Conservation (phyloP, 768 basidiomycete species). For the Agaricus bisporus region DNA sequence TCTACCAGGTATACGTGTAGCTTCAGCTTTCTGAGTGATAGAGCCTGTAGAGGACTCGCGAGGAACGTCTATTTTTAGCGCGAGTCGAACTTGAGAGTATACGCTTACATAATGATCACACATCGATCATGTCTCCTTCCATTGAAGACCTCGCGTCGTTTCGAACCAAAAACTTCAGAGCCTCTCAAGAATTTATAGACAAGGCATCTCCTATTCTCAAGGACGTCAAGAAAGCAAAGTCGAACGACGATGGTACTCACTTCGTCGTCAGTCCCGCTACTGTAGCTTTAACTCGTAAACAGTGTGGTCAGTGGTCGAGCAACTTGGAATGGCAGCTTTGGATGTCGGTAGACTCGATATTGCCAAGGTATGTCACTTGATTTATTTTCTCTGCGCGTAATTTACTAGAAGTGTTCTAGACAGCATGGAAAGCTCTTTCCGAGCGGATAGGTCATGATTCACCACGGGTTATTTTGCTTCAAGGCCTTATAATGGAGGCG, state of each 20-base stretch:
- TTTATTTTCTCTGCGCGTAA: not conserved
- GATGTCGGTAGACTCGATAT: constrained; percentile 69
- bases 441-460: constrained; percentile 43
- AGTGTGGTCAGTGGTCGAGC: constrained; percentile 83
- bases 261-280: constrained; percentile 11
- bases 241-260: constrained; percentile 52
- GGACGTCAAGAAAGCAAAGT: constrained; percentile 34
- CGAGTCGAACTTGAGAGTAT: not conserved
- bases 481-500: constrained; percentile 75
- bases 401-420: not conserved
- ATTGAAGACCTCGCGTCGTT: constrained; percentile 50
- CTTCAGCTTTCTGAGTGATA: too few relatives aligned
- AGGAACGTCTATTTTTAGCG: too few relatives aligned
- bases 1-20: too few relatives aligned
- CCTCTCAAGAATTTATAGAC: constrained; percentile 55
- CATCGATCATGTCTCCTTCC: constrained; percentile 34
- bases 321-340: constrained; percentile 70
- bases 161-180: constrained; percentile 42
- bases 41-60: too few relatives aligned
- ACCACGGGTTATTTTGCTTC: constrained; percentile 71
- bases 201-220: constrained; percentile 44
- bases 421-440: constrained; percentile 7
- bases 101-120: constrained; percentile 1
- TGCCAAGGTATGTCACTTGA: constrained; percentile 54
- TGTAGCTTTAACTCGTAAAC: not conserved